These are phyloP conservation scores for Chalciporus sphaerocephalus DNA, from an alignment of 768 basidiomycete genomes.

Conservation along the genomic window DNA sequence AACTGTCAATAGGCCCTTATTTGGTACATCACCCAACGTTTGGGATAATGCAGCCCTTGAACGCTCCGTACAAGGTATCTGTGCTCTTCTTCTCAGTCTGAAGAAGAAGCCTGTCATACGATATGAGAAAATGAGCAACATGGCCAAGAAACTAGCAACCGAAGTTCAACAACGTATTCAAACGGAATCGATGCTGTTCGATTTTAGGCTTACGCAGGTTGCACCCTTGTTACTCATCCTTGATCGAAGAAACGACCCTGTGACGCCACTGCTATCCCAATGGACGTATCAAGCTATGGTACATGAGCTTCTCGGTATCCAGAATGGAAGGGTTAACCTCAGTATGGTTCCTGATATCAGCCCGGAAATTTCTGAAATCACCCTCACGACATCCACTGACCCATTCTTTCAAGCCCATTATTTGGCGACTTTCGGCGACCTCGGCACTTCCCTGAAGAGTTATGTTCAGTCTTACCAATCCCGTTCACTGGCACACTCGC, in stretches of 20 bases:
- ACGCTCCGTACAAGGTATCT: slow-evolving; percentile 73
- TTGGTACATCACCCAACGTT: slow-evolving; percentile 63
- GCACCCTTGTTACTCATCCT: slow-evolving; percentile 87
- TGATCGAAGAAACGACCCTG: slow-evolving; percentile 94
- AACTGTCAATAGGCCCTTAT: slow-evolving; percentile 56
- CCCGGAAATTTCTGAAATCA: slow-evolving; percentile 89
- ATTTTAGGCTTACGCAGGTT: slow-evolving; percentile 86
- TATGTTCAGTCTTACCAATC: slow-evolving; percentile 94
- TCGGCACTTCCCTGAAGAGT: slow-evolving; percentile 84
- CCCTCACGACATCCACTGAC: slow-evolving; percentile 85
- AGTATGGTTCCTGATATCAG: slow-evolving; percentile 78
- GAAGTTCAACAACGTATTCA: slow-evolving; percentile 88
- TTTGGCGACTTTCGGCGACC: slow-evolving; percentile 92
- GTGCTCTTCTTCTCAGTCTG: slow-evolving; percentile 84
- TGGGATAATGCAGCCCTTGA: slow-evolving; percentile 77
- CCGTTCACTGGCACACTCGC: slow-evolving; percentile 69
- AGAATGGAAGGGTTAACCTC: slow-evolving; percentile 88
- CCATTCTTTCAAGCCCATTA: slow-evolving; percentile 90
- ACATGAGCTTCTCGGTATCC: slow-evolving; percentile 89
- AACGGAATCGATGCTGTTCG: slow-evolving; percentile 79
- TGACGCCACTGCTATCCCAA: slow-evolving; percentile 92
- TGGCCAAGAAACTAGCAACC: slow-evolving; percentile 84
- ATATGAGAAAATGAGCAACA: slow-evolving; percentile 87
- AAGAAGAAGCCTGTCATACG: slow-evolving; percentile 95
- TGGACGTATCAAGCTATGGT: slow-evolving; percentile 99